Evolutionary conservation across 192 early-diverging fungal species (phyloP), one percentile per base, ranked within the genome.

Genomic region (Podila epicladia): DNA sequence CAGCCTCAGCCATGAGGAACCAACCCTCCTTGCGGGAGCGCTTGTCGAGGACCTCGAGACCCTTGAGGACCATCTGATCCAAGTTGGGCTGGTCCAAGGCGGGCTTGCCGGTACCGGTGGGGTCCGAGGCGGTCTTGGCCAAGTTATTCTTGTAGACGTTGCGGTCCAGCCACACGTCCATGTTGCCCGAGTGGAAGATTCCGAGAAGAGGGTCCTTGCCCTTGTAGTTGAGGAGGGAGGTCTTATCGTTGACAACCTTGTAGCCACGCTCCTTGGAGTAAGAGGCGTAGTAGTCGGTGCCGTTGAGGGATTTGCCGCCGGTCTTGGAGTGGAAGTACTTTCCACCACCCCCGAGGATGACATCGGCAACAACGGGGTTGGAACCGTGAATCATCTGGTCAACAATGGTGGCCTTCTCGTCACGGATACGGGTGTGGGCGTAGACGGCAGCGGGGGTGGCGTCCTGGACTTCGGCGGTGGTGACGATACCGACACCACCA

Each of bases 101-200:
- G 53, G 79, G 62, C 6, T 33, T 67, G 28, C 82, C 82, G 57
- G 63, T 85, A 60, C 73, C 71, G 59, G 82, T 78, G 55, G 90
- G 90, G 58, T 83, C 82, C 12, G 84, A 74, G 31, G 62, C 74
- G 62, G 74, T 72, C 41, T 63, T 83, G 11, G 73, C 67, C 48
- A 88, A 70, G 74, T 88, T 90, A 61, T 69, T 74, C 58, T 80
- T 87, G 68, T 83, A 87, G 64, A 92, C 65, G 64, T 89, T 86
- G 58, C 91, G 85, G 64, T 91, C 91, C 75, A 89, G 48, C 91
- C 91, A 92, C 33, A 88, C 87, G 74, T 92, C 90, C 88, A 92
- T 79, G 87, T 88, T 73, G 58, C 55, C 57, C 11, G 64, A 62
- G 69, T 78, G 78, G 89, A 92, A 92, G 76, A 92, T 84, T 78